Evolutionary conservation across 352 stramenopile species (phyloP).

Genomic region (Globisporangium canariense): DNA sequence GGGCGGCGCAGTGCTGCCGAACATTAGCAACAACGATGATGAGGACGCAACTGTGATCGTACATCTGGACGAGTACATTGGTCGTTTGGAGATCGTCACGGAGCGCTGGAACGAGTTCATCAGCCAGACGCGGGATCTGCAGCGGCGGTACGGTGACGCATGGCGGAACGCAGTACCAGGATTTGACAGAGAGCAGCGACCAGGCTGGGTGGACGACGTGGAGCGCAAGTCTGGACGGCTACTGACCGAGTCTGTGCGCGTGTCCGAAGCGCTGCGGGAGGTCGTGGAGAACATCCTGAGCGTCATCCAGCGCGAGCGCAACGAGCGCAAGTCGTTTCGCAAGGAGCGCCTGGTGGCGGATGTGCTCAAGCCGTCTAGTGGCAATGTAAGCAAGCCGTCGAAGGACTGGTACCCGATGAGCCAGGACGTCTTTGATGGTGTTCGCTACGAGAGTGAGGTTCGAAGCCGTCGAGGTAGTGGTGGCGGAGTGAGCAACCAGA

Average conservation of each 20-base stretch:
- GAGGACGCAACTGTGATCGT: constrained; percentile 26
- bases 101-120: constrained; percentile 56
- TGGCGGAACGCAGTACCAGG: constrained; percentile 30
- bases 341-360: constrained; percentile 24
- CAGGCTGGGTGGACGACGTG: constrained; percentile 52
- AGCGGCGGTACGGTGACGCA: constrained; percentile 43
- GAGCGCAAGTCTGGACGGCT: constrained; percentile 53
- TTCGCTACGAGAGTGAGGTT: background rate
- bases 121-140: constrained; percentile 49
- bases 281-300: constrained; percentile 44
- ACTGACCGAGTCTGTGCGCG: constrained; percentile 47
- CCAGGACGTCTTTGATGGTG: background rate
- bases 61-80: constrained; percentile 61
- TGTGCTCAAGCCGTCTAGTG: constrained; percentile 13
- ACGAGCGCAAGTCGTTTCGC: constrained; percentile 33
- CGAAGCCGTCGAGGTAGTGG: background rate
- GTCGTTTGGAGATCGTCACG: constrained; percentile 47
- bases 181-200: constrained; percentile 31
- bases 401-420: constrained; percentile 1
- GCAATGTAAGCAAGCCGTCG: background rate
- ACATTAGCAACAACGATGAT: constrained; percentile 12
- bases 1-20: constrained; percentile 17
- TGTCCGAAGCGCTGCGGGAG: constrained; percentile 53
- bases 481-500: constrained; percentile 2
- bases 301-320: constrained; percentile 39